Conservation (phyloP, 2,329 filamentous ascomycete genomes). For the Xylariales sp. region DNA sequence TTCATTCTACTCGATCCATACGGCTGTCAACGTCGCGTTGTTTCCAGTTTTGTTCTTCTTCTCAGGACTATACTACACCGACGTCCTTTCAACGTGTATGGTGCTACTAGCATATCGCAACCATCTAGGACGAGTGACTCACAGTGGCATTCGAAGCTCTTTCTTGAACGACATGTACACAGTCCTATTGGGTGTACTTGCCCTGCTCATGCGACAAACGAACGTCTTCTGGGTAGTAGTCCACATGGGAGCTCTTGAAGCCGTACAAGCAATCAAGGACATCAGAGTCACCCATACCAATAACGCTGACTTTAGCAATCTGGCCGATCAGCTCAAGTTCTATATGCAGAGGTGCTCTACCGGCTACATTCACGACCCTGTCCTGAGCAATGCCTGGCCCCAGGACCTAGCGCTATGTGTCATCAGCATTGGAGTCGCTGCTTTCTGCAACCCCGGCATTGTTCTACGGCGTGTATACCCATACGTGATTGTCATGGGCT, state of each 20-base stretch:
- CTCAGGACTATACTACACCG: conserved; percentile 90
- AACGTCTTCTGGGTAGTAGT: conserved; percentile 94
- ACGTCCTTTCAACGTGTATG: conserved; percentile 73
- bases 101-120: conserved; percentile 67
- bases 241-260: conserved; percentile 63
- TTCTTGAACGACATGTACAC: conserved; percentile 37
- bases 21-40: conserved; percentile 72
- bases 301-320: conserved; percentile 26
- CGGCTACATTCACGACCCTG: conserved; percentile 52
- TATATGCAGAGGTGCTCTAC: conserved; percentile 39
- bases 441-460: conserved; percentile 41
- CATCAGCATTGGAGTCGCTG: conserved; percentile 60
- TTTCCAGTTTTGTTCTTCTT: conserved; percentile 97
- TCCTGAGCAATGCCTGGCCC: conserved; percentile 40
- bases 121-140: conserved; percentile 42
- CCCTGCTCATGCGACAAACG: conserved; percentile 82
- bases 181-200: conserved; percentile 55
- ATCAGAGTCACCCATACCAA: conserved; percentile 30
- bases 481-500: conserved; percentile 54
- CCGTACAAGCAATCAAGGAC: conserved; percentile 45
- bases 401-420: conserved; percentile 52
- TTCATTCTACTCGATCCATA: conserved; percentile 48
- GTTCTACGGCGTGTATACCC: conserved; percentile 50
- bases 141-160: conserved; percentile 19
- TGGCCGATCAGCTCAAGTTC: conserved; percentile 31